Conservation (phyloP, 208 protist species). For the Phytomonas sp. region DNA sequence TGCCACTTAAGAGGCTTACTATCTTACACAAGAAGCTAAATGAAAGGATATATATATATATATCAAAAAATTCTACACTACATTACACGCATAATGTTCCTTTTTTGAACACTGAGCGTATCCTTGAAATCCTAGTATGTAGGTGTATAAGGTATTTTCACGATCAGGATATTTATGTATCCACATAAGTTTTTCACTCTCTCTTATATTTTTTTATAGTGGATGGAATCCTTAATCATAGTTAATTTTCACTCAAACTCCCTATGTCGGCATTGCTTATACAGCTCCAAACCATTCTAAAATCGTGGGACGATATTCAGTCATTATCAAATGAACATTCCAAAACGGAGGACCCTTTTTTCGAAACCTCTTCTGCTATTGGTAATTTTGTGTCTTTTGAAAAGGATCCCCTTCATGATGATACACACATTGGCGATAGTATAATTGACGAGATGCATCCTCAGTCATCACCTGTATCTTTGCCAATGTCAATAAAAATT, state of each 20-base stretch:
- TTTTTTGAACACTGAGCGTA: neutral
- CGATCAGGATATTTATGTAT: neutral
- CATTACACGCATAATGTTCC: neutral
- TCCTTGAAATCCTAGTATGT: neutral
- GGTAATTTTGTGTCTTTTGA: neutral
- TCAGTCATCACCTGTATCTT: neutral
- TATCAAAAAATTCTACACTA: neutral
- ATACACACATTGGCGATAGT: neutral
- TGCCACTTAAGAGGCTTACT: neutral
- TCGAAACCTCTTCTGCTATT: neutral
- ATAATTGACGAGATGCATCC: neutral
- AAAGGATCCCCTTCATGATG: neutral
- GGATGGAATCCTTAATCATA: neutral
- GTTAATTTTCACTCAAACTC: neutral
- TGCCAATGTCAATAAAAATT: neutral
- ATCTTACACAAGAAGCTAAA: neutral
- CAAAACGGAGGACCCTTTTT: neutral
- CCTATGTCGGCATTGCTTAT: slow-evolving; percentile 12
- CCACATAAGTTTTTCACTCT: neutral
- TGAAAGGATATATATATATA: slow-evolving; percentile 8
- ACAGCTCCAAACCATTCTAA: slow-evolving; percentile 10
- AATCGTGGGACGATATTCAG: slow-evolving; percentile 9
- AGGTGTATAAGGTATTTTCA: neutral
- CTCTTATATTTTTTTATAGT: neutral
- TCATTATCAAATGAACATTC: neutral